Base-by-base conservation (phyloP, 208 protist species). In the Trypanosoma mega region DNA sequence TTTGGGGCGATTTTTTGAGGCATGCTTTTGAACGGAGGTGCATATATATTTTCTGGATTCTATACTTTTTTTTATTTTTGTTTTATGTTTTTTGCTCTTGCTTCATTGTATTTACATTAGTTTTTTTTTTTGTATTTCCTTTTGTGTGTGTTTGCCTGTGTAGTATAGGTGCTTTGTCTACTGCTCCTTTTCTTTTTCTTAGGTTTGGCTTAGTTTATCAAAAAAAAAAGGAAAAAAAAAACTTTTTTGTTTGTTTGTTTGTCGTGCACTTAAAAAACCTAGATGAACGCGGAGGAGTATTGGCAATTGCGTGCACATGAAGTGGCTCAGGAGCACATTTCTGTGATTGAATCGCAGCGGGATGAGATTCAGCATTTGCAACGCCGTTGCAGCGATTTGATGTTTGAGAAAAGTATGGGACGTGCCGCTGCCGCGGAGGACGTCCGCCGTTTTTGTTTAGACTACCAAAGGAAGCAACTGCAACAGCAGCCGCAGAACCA, bases 341-440 rank as follows among this genome's bases (percentile, higher is more conserved):
- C 72, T 29, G 37, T 85, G 0, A 57, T 92, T 37, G 59, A 78
- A 18, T 49, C 56, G 6, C 87, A 90, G 56, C 81, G 87, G 6
- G 68, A 85, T 24, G 82, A 94, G 60, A 78, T 89, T 41, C 73
- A 85, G 53, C 59, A 54, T 20, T 64, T 90, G 44, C 87, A 87
- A 41, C 71, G 75, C 12, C 79, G 75, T 8, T 88, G 80, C 56
- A 65, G 48, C 20, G 84, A 91, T 14, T 74, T 94, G 7, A 51
- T 89, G 53, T 76, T 86, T 48, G 83, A 91, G 55, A 55, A 73
- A 12, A 76, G 68, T 43, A 70, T 94, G 68, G 74, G 79, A 56
- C 73, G 78, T 46, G 82, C 84, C 26, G 73, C 81, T 11, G 79
- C 73, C 21, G 88, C 85, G 20, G 73, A 66, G 11, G 85, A 92